Evolutionary conservation across 2,329 filamentous ascomycete genomes (phyloP), one percentile per base, ranked within the genome.

Genomic region (Aspergillus arachidicola): DNA sequence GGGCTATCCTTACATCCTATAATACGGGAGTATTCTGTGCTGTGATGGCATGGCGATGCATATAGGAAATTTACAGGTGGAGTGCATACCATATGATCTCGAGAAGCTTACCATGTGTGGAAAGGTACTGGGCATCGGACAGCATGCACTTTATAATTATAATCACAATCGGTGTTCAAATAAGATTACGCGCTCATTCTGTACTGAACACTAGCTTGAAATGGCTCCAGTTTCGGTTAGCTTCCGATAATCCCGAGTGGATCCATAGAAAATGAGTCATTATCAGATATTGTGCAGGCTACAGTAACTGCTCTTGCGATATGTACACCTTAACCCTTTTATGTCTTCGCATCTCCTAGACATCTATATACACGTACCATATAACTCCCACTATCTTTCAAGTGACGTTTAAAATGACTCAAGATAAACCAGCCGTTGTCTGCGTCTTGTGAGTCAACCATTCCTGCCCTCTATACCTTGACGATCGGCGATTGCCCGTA

Each of bases 401-500:
- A 41, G 19, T n/a, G 38, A 6, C 19, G 38, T 41, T 41, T 3
- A 41, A 41, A 41, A 41, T 41, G 38, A 41, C 38, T 41, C 28
- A 34, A 19, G 50, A 53, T n/a, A 53, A 53, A 28, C 50, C 81
- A 59, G 82, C 90, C 64, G 92, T 92, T 67, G 90, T 97, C 76
- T 96, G 93, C 78, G 94, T 98, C 70, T 98, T 97, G 86, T 89
- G 82, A 75, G 82, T 38, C 55, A 19, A 48, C 12, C 12, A 3
- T 36, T 36, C 5, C 14, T 36, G 14, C 12, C 34, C 26, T 28
- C 26, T 28, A 28, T 28, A 28, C 26, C 34, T 16, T 14, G 34
- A 36, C 14, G 34, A 36, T 36, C 14, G 34, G 6, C 12, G 34
- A 36, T 36, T 16, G 34, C 14, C 14, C 14, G 14, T 6, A 36